Evolutionary conservation across 116 monocot genomes (phyloP).

Genomic region (Cymodocea nodosa): DNA sequence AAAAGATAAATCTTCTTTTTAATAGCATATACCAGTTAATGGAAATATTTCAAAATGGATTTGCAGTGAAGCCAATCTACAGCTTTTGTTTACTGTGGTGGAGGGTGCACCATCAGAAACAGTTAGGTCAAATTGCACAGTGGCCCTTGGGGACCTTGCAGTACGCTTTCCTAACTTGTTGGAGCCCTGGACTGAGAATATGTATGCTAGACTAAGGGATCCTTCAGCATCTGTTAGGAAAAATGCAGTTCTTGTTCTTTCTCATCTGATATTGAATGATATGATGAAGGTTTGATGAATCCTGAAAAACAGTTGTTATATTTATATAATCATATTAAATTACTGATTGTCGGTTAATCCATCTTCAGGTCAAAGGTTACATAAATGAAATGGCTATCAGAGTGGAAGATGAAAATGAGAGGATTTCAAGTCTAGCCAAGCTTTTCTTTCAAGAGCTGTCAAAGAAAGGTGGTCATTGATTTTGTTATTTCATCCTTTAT

Average conservation of each 20-base stretch:
- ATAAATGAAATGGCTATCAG: slow-evolving; percentile 94
- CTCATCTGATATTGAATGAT: slow-evolving; percentile 98
- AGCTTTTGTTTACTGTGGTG: slow-evolving; percentile 88
- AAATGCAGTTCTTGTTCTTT: slow-evolving; percentile 94
- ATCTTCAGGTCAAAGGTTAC: slow-evolving; percentile 80
- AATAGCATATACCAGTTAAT: not conserved
- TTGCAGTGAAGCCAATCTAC: slow-evolving; percentile 89
- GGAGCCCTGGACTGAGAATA: slow-evolving; percentile 97
- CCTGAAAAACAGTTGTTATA: not conserved
- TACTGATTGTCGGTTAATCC: not conserved
- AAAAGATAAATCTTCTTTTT: not conserved
- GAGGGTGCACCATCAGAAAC: slow-evolving; percentile 78
- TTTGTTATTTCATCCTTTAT: not conserved
- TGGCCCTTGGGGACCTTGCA: slow-evolving; percentile 91
- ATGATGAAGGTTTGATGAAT: slow-evolving; percentile 89
- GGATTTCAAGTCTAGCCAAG: slow-evolving; percentile 87
- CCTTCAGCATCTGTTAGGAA: slow-evolving; percentile 82
- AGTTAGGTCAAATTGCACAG: slow-evolving; percentile 92
- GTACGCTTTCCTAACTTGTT: slow-evolving; percentile 94
- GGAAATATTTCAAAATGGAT: not conserved
- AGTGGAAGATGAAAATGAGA: slow-evolving; percentile 86
- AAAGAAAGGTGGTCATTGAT: slow-evolving; percentile 64
- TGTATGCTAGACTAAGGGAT: slow-evolving; percentile 84
- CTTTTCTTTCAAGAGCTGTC: slow-evolving; percentile 97
- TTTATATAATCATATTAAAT: not conserved